Base-by-base conservation (phyloP, 1,284 basidiomycete genomes). In the Fomitiporia mediterranea region DNA sequence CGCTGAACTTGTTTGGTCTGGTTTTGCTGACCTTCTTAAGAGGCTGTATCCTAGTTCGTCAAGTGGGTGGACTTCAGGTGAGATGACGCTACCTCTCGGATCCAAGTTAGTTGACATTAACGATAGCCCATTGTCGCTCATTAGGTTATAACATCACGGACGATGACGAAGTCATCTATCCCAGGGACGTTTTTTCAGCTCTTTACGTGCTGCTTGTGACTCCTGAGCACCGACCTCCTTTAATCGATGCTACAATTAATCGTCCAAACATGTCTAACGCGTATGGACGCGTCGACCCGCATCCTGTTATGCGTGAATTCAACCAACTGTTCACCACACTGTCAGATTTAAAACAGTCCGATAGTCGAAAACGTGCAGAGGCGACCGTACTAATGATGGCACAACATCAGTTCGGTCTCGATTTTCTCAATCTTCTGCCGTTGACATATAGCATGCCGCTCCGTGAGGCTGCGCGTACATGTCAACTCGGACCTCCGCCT, bases 11-110 rank as follows among this genome's bases (percentile, higher is more conserved):
- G 79, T 89, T 4, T 78, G 86, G 25, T 79, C 80, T 0, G 89
- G 91, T 64, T 97, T 93, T 90, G 79, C 82, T 1, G 93, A 96
- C 68, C 94, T 93, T 66, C 92, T 91, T 89, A 84, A 84, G 61
- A 78, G 91, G 5, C 70, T 91, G 27, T 81, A 83, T 63, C 89
- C 91, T 0, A 75, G 78, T 44, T 75, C 77, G 19, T 69, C 77
- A 61, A 68, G 73, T 28, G 65, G 69, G 19, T 90, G 88, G 88
- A 79, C 80, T 2, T 70, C 75, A 6, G 71, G 77, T 34, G 68
- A 73, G 53, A 66, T 84, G 83, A 63, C 57, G 77, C 70, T 6
- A 11, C 21, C 6, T 15, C 19, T 35, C 13, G 35, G 35, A 25
- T 30, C 52, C 32, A 34, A 21, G 8, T 38, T 23, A 39, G 4